Percentiles rank a stretch among this genome's conserved stretches.
phyloP scores from a whole-genome alignment of 2,329 filamentous ascomycete genomes.

The Colletotrichum sojae region DNA sequence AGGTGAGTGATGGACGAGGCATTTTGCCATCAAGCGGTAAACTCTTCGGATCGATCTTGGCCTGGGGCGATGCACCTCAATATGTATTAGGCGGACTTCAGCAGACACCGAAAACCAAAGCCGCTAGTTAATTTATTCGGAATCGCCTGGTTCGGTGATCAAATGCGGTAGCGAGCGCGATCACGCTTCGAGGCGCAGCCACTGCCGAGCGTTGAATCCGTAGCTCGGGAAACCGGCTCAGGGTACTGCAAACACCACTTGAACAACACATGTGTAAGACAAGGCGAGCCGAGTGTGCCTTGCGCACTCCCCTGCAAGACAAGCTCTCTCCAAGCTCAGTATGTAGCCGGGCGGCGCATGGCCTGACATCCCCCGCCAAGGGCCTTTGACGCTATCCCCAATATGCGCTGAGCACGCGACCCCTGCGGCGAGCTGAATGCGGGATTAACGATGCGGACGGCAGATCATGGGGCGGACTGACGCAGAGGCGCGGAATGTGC shows the following conservation, averaged over 20 bases:
- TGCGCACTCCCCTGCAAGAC: background rate
- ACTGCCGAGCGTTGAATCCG: background rate
- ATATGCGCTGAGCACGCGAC: background rate
- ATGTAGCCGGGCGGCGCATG: background rate
- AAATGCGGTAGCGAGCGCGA: background rate
- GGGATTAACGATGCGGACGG: constrained; percentile 9
- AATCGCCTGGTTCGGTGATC: background rate
- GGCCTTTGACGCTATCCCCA: constrained; percentile 15
- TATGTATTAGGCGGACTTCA: background rate
- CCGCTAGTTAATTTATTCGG: background rate
- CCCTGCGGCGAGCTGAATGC: constrained; percentile 13
- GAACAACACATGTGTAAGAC: background rate
- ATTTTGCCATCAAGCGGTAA: background rate
- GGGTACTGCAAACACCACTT: background rate
- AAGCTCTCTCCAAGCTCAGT: constrained; percentile 1
- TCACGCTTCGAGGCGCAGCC: constrained; percentile 7
- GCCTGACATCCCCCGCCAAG: background rate
- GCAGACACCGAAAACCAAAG: background rate
- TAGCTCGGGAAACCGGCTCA: background rate
- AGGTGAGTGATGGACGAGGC: background rate
- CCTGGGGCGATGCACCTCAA: background rate
- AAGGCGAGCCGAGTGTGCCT: constrained; percentile 31
- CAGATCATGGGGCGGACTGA: background rate
- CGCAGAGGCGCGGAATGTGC: constrained; percentile 8
- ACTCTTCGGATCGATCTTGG: background rate